Base-by-base conservation (phyloP, 495 filamentous ascomycete genomes). In the Trichoderma orchidacearum region DNA sequence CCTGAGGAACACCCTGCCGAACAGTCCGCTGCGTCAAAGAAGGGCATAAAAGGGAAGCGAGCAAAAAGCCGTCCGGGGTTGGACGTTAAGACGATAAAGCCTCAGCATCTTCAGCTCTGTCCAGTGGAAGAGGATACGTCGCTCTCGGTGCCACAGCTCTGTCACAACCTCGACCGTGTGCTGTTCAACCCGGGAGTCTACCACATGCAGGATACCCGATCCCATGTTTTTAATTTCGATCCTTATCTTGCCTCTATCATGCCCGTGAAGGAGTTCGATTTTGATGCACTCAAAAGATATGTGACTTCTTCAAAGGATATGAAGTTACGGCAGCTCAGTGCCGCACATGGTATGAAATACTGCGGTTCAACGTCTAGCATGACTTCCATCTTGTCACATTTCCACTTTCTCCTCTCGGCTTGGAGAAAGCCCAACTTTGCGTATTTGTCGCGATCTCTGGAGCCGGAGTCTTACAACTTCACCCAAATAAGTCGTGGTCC, bases 161-260 rank as follows among this genome's bases (percentile, higher is more conserved):
- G 84, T 1, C 87, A 94, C 66, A 89, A 84, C 11, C 77, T 98
- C 1, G 89, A 96, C 52, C 79, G 93, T 36, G 93, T 93, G 32
- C 72, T 98, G 4, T 98, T 98, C 76, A 98, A 96, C 67, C 88
- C 90, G 3, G 92, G 93, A 18, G 85, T 96, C 29, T 95, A 96
- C 65, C 83, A 87, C 30, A 80, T 99, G 29, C 90, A 92, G 63
- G 94, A 97, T 64, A 86, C 87, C 23, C 79, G 88, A 53, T 90
- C 94, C 32, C 78, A 83, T 11, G 88, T 96, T 35, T 97, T 78
- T 74, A 97, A 97, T 65, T 97, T 97, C 64, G 90, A 97, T 63
- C 93, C 93, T 0, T 95, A 96, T 64, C 78, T 97, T 25, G 82
- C 89, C 52, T 79, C 79, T 55, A 92, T 97, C 64, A 95, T 96